Evolutionary conservation across 495 filamentous ascomycete species (phyloP).

Genomic region (Aspergillus wentii): DNA sequence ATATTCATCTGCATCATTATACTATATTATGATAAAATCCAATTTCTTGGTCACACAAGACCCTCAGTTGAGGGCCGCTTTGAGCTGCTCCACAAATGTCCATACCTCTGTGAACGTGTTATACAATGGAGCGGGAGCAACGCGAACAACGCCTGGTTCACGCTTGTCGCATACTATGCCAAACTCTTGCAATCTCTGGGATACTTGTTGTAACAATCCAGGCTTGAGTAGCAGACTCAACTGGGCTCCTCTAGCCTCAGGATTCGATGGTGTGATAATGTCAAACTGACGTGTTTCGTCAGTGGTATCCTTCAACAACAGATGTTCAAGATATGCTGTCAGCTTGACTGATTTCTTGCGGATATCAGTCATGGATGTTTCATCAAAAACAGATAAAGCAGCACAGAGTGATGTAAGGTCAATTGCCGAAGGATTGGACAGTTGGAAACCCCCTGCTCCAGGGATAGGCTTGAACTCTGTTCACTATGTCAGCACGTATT

Average conservation of each 20-base stretch:
- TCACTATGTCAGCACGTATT: slow-evolving; percentile 8
- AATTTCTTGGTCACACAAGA: background rate
- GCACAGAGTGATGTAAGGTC: slow-evolving; percentile 64
- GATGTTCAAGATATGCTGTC: slow-evolving; percentile 74
- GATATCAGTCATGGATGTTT: slow-evolving; percentile 64
- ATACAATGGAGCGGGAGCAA: slow-evolving; percentile 88
- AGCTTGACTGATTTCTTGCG: slow-evolving; percentile 69
- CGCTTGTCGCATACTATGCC: slow-evolving; percentile 86
- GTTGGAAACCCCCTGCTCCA: slow-evolving; percentile 56
- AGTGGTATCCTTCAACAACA: slow-evolving; percentile 49
- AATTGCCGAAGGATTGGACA: slow-evolving; percentile 57
- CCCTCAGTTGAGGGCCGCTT: slow-evolving; percentile 24
- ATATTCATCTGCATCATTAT: background rate
- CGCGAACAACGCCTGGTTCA: slow-evolving; percentile 86
- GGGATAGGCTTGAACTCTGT: slow-evolving; percentile 67
- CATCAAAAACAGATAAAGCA: slow-evolving; percentile 69
- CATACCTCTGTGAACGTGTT: slow-evolving; percentile 79
- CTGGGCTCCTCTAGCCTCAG: slow-evolving; percentile 76
- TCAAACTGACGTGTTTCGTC: slow-evolving; percentile 29
- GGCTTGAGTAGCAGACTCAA: slow-evolving; percentile 67
- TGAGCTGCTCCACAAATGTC: slow-evolving; percentile 58
- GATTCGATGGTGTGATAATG: slow-evolving; percentile 79
- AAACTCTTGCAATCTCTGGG: slow-evolving; percentile 59
- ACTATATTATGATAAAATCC: background rate
- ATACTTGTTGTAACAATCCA: slow-evolving; percentile 65